Percentiles rank a stretch among this genome's conserved stretches.
Conservation (phyloP, 805 yeast species). For the Wickerhamomyces sydowiorum region DNA sequence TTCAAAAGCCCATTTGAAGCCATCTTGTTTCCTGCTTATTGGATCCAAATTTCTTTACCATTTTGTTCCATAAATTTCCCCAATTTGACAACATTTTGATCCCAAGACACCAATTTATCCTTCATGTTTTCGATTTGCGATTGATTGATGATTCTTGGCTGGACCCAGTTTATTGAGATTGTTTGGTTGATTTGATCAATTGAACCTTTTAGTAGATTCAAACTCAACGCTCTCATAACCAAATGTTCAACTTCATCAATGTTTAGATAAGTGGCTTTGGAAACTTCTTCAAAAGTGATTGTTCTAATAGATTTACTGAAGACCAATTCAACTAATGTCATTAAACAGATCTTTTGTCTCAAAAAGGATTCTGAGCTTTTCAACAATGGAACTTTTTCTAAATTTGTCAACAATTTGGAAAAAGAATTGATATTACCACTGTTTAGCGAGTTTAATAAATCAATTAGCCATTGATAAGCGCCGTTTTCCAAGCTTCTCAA, state of each 20-base stretch:
- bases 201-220: slow-evolving; percentile 79
- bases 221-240: slow-evolving; percentile 84
- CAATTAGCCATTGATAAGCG: slow-evolving; percentile 63
- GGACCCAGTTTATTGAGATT: slow-evolving; percentile 88
- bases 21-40: no score
- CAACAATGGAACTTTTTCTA: slow-evolving; percentile 49
- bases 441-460: slow-evolving; percentile 65
- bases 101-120: slow-evolving; percentile 73
- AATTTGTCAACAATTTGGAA: slow-evolving; percentile 40
- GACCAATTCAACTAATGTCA: slow-evolving; percentile 85
- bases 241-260: slow-evolving; percentile 76
- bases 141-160: slow-evolving; percentile 85
- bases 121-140: slow-evolving; percentile 77
- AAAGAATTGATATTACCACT: slow-evolving; percentile 71
- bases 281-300: slow-evolving; percentile 67
- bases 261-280: slow-evolving; percentile 58
- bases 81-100: slow-evolving; percentile 60
- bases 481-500: slow-evolving; percentile 43
- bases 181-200: slow-evolving; percentile 82
- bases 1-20: no score
- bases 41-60: slow-evolving; percentile 64
- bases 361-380: slow-evolving; percentile 57
- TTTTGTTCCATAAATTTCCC: slow-evolving; percentile 53
- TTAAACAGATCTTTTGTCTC: slow-evolving; percentile 85
- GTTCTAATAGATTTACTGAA: slow-evolving; percentile 74